Base-by-base conservation (phyloP, 2,329 filamentous ascomycete genomes). In the Diplodia scrobiculata region DNA sequence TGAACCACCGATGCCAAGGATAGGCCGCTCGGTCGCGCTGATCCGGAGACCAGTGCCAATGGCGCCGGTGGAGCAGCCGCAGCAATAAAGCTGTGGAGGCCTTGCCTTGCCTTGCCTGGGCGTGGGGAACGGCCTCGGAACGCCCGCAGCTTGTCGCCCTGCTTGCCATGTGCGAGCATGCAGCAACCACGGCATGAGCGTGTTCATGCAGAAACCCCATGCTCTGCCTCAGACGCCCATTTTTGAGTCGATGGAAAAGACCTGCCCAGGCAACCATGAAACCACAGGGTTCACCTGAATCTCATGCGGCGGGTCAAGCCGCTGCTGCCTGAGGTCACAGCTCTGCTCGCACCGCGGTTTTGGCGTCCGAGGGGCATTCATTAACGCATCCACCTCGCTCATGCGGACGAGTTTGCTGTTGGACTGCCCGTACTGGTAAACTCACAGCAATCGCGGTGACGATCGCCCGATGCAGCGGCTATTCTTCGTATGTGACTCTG, bases 31-130 rank as follows among this genome's bases (percentile, higher is more conserved):
- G 45, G 58, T 17, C 58, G 45, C 58, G 58, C 58, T 62, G 58
- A 62, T 62, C 58, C 58, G 58, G 58, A 62, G 58, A 62, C 58
- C 45, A 50, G 45, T 9, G 58, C 58, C 58, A 50, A 7, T 59
- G 55, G 58, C n/a, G 45, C 45, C 45, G 58, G 58, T 62, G 58
- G 58, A 62, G 58, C 36, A 50, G 27, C 41, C 51, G 58, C 58
- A 51, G 45, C 41, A 11, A 50, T 11, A 50, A 25, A 47, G 58
- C 41, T 50, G 58, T 62, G 58, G 27, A 50, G 41, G 45, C 58
- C 58, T 62, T 50, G 58, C 13, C 58, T 62, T 50, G 58, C 13
- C 58, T 25, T 27, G 41, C 45, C 41, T 27, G 45, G 58, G 58
- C n/a, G n/a, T 29, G 29, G 55, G 58, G n/a, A 27, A 34, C 10